Evolutionary conservation across 768 basidiomycete genomes (phyloP).

Genomic region (Auriscalpium vulgare): DNA sequence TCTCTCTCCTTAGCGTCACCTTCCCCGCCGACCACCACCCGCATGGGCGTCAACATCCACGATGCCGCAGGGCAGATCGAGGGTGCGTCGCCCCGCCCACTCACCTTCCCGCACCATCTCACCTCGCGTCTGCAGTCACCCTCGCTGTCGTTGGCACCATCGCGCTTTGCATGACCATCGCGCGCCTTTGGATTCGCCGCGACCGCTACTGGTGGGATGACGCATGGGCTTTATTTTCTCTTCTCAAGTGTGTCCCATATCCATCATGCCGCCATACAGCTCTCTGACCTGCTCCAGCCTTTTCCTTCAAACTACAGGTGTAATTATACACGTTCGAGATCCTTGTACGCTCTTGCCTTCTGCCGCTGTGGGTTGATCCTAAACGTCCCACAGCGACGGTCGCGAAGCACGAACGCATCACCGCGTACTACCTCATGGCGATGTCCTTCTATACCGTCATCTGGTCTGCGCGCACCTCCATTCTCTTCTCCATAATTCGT

Average conservation of each 20-base stretch:
- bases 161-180: slow-evolving; percentile 17
- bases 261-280: neutral
- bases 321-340: slow-evolving; percentile 19
- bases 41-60: slow-evolving; percentile 12
- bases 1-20: neutral
- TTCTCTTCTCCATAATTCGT: slow-evolving; percentile 47
- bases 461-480: slow-evolving; percentile 36
- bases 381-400: neutral
- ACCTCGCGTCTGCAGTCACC: slow-evolving; percentile 11
- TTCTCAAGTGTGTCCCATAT: slow-evolving; percentile 8
- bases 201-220: slow-evolving; percentile 22
- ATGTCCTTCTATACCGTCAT: slow-evolving; percentile 19
- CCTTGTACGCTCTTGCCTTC: slow-evolving; percentile 1
- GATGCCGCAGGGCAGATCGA: slow-evolving; percentile 12
- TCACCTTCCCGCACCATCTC: neutral
- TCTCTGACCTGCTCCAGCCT: neutral
- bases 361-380: neutral
- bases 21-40: neutral
- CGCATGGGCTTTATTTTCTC: slow-evolving; percentile 19
- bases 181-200: slow-evolving; percentile 18
- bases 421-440: slow-evolving; percentile 23
- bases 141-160: slow-evolving; percentile 17
- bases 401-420: slow-evolving; percentile 13
- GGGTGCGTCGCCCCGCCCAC: neutral
- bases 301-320: slow-evolving; percentile 15